Conservation (phyloP, 2,329 filamentous ascomycete genomes). For the Fusarium oligoseptatum region DNA sequence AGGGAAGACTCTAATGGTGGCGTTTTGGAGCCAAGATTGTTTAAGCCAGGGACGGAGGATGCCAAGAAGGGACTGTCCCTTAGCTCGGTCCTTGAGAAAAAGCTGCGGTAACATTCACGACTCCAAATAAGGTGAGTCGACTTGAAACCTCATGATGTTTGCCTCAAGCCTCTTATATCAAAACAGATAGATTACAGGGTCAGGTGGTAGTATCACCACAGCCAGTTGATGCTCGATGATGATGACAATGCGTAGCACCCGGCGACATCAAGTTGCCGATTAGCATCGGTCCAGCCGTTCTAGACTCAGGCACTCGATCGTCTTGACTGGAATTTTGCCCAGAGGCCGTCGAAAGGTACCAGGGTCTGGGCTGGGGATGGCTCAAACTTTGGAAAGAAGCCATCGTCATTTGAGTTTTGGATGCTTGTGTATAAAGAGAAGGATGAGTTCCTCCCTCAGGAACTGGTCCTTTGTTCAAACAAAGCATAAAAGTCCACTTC, state of each 20-base stretch:
- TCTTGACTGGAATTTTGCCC: conserved; percentile 1
- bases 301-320: not conserved
- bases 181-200: not conserved
- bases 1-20: not conserved
- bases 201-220: not conserved
- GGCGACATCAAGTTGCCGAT: not conserved
- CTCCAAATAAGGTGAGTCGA: not conserved
- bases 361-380: conserved; percentile 1
- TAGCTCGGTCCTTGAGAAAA: not conserved
- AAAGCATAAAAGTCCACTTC: conserved; percentile 5
- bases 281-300: not conserved
- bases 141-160: not conserved
- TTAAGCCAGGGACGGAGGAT: not conserved
- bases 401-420: not conserved
- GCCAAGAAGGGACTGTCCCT: not conserved
- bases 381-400: not conserved
- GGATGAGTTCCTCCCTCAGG: not conserved
- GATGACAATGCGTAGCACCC: not conserved
- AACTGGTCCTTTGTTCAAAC: not conserved
- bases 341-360: not conserved
- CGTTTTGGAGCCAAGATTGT: not conserved
- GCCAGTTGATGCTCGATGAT: not conserved
- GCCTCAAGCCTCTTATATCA: not conserved
- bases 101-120: not conserved
- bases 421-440: conserved; percentile 1